Conservation (phyloP, 305 asterid genomes). For the Fraxinus sp. region DNA sequence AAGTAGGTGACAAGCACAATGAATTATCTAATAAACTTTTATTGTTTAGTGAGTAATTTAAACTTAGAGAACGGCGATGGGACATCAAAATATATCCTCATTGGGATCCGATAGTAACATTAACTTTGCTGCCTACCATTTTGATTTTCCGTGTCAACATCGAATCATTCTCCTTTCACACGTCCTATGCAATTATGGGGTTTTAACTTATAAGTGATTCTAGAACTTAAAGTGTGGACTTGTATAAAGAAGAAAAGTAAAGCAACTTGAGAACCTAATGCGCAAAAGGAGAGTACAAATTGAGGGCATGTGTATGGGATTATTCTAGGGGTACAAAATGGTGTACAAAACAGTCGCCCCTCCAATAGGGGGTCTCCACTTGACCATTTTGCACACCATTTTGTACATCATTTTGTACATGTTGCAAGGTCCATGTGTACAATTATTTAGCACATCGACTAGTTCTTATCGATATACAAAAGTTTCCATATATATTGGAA, state of each 20-base stretch:
- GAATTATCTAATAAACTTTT: conserved; percentile 14
- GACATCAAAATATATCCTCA: conserved; percentile 15
- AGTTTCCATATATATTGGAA: neutral
- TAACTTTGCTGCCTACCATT: neutral
- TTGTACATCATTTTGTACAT: too few species aligned
- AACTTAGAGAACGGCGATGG: neutral
- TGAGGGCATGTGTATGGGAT: neutral
- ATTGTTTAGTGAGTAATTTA: neutral
- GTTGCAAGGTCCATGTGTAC: too few species aligned
- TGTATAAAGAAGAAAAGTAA: neutral
- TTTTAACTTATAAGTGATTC: conserved; percentile 7
- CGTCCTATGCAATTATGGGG: neutral
- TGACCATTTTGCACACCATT: too few species aligned
- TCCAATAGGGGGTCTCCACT: too few species aligned
- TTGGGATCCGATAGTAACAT: neutral
- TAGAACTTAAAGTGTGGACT: neutral
- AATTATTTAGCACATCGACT: neutral
- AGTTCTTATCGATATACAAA: neutral
- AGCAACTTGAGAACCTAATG: conserved; percentile 20
- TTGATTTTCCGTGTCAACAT: conserved; percentile 6
- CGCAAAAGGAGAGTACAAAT: neutral
- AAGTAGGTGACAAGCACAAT: conserved; percentile 27
- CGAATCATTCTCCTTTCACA: conserved; percentile 9
- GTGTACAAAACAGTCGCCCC: too few species aligned
- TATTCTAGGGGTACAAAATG: too few species aligned